Conservation (phyloP, 176 grass and related monocot species). For the Luzula sylvatica region DNA sequence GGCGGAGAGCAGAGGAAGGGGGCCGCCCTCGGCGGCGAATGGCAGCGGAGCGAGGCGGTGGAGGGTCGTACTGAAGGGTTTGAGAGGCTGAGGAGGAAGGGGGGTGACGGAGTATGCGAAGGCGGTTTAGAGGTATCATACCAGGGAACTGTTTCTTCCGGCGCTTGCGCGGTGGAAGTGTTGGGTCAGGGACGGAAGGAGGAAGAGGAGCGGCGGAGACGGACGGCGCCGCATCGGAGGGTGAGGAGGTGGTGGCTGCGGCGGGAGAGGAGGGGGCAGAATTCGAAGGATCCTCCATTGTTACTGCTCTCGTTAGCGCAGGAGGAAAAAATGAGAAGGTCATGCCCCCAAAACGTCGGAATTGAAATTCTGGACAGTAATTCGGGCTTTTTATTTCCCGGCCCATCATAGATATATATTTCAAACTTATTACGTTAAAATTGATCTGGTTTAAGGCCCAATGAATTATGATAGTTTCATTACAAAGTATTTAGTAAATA, state of each 20-base stretch:
- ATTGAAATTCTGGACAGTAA: too few relatives aligned
- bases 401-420: too few relatives aligned
- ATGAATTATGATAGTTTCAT: too few relatives aligned
- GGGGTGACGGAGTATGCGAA: slow-evolving; percentile 47
- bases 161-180: slow-evolving; percentile 49
- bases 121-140: slow-evolving; percentile 65
- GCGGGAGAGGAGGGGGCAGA: slow-evolving; percentile 37
- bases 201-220: slow-evolving; percentile 27
- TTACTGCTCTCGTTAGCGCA: slow-evolving; percentile 4
- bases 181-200: slow-evolving; percentile 8
- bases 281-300: slow-evolving; percentile 55
- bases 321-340: too few relatives aligned
- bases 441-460: too few relatives aligned
- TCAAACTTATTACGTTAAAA: too few relatives aligned
- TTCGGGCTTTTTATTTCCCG: too few relatives aligned
- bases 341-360: too few relatives aligned
- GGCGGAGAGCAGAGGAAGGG: slow-evolving; percentile 72
- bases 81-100: slow-evolving; percentile 22
- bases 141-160: slow-evolving; percentile 95
- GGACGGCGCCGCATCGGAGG: background rate
- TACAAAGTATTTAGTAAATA: too few relatives aligned
- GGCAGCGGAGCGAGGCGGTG: slow-evolving; percentile 27
- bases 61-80: slow-evolving; percentile 27
- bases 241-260: slow-evolving; percentile 9
- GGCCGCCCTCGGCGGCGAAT: slow-evolving; percentile 52